Conservation (phyloP, 1,284 basidiomycete species). For the Rhodotorula sp. region DNA sequence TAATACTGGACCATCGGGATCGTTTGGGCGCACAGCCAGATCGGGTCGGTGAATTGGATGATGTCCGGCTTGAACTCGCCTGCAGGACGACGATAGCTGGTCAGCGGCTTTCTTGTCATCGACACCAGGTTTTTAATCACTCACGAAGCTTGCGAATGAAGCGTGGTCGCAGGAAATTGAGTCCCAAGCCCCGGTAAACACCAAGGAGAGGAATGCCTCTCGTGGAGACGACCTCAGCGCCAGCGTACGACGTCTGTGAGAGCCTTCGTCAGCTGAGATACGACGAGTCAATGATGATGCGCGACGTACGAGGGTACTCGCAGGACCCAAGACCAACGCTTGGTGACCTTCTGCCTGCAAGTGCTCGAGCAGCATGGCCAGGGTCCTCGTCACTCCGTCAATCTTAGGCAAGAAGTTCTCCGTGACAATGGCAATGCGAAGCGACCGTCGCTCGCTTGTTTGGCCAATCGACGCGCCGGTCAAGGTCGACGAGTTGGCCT, state of each 20-base stretch:
- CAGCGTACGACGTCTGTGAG: slow-evolving; percentile 53
- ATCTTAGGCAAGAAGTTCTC: slow-evolving; percentile 49
- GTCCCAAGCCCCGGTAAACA: slow-evolving; percentile 52
- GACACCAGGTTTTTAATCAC: neutral
- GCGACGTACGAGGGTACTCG: slow-evolving; percentile 53
- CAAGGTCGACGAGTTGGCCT: slow-evolving; percentile 3
- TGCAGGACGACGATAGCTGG: slow-evolving; percentile 14
- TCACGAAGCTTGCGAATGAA: slow-evolving; percentile 53
- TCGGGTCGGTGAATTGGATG: slow-evolving; percentile 52
- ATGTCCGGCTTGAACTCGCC: slow-evolving; percentile 56
- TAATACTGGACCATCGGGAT: slow-evolving; percentile 47
- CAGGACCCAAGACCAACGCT: slow-evolving; percentile 57
- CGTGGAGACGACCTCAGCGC: slow-evolving; percentile 58
- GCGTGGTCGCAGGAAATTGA: slow-evolving; percentile 59
- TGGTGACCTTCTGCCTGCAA: slow-evolving; percentile 57
- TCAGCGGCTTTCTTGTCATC: neutral
- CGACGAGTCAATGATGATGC: neutral
- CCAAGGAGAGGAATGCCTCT: slow-evolving; percentile 57
- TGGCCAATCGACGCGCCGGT: neutral
- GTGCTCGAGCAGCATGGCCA: slow-evolving; percentile 58
- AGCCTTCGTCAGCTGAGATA: neutral
- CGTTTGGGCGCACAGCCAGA: slow-evolving; percentile 49
- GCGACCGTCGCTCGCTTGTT: neutral
- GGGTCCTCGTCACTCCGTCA: slow-evolving; percentile 58
- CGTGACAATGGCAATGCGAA: slow-evolving; percentile 50